A percentile compares a stretch with the other conserved stretches of the same genome.
phyloP scores from a whole-genome alignment of 2,329 filamentous ascomycete genomes.

The Xylariales sp. region DNA sequence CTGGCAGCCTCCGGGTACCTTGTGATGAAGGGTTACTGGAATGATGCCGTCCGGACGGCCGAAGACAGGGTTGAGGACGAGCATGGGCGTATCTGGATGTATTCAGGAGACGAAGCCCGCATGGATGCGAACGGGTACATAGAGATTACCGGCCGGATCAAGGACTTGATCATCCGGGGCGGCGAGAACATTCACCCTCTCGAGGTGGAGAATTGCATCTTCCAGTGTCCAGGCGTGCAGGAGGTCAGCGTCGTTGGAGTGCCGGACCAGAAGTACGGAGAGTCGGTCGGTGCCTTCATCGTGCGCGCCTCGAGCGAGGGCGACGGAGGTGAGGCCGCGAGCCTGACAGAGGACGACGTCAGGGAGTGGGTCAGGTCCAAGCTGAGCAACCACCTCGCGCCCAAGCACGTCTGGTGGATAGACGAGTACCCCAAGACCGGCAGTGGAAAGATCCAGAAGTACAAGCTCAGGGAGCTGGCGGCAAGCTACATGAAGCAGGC shows the following conservation, averaged over 20 bases:
- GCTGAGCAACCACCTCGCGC: conserved; percentile 73
- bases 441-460: conserved; percentile 97
- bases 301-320: conserved; percentile 38
- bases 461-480: conserved; percentile 69
- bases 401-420: conserved; percentile 86
- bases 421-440: conserved; percentile 89
- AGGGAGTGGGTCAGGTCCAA: conserved; percentile 67
- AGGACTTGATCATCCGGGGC: conserved; percentile 91
- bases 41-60: conserved; percentile 62
- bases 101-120: conserved; percentile 84
- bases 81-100: conserved; percentile 70
- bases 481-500: conserved; percentile 21
- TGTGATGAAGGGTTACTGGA: conserved; percentile 89
- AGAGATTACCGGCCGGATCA: conserved; percentile 80
- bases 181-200: conserved; percentile 96
- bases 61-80: conserved; percentile 54
- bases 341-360: conserved; percentile 55
- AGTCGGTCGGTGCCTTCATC: conserved; percentile 82
- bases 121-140: conserved; percentile 85
- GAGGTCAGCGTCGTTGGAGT: conserved; percentile 84
- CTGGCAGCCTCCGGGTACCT: conserved; percentile 80
- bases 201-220: conserved; percentile 85
- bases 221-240: conserved; percentile 63
- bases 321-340: conserved; percentile 11
- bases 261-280: conserved; percentile 77